Percentiles rank a stretch among this genome's conserved stretches.
Evolutionary conservation across 139 green algal genomes (phyloP).

Genomic region (Trebouxia sp.): DNA sequence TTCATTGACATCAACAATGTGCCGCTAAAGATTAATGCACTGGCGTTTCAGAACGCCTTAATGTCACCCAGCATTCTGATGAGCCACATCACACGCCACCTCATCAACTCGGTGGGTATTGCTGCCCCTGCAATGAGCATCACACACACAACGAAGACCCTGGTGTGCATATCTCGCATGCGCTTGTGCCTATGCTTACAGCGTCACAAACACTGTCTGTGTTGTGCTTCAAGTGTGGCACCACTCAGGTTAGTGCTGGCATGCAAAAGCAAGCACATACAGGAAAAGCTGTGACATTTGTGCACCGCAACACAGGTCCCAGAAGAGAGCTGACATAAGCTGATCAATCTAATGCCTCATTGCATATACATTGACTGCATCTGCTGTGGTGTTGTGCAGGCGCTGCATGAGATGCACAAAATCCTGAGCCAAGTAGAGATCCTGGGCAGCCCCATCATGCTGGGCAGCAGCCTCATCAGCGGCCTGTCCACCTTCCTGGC

Average conservation of each 20-base stretch:
- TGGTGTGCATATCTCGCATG: background rate
- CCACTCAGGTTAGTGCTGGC: too few relatives aligned
- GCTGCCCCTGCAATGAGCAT: background rate
- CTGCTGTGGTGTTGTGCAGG: constrained; percentile 30
- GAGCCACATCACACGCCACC: constrained; percentile 39
- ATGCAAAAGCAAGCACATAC: too few relatives aligned
- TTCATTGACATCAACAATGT: constrained; percentile 55
- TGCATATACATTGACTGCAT: background rate
- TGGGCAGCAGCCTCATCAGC: constrained; percentile 49
- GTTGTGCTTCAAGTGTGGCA: too few relatives aligned
- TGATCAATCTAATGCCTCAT: too few relatives aligned
- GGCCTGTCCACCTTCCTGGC: constrained; percentile 61
- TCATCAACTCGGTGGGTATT: constrained; percentile 38
- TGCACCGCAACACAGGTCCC: too few relatives aligned
- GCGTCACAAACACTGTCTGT: too few relatives aligned
- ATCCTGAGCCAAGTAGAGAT: constrained; percentile 62
- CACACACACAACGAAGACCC: background rate
- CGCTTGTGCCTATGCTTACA: too few relatives aligned
- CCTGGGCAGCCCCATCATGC: constrained; percentile 44
- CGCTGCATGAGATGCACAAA: constrained; percentile 47
- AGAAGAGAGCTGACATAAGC: too few relatives aligned
- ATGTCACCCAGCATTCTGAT: constrained; percentile 36
- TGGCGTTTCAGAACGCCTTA: constrained; percentile 46
- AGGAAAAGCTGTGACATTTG: too few relatives aligned
- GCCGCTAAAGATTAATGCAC: constrained; percentile 50